Evolutionary conservation across 2,329 filamentous ascomycete species (phyloP), one percentile per base, ranked within the genome.

Genomic region (Colletotrichum orbiculare): DNA sequence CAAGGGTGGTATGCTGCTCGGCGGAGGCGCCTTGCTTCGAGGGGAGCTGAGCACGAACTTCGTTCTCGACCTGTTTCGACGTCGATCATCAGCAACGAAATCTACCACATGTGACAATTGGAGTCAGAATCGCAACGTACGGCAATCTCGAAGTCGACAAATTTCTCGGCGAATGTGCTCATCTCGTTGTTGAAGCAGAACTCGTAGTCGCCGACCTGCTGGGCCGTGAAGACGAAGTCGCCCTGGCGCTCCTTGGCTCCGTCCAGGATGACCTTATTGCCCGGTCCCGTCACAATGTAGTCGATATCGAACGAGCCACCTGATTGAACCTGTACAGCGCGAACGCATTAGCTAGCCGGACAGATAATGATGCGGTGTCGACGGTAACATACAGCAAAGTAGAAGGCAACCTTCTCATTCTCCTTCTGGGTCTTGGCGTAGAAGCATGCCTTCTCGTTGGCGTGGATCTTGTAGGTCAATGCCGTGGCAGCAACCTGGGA

Each of bases 161-260:
- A 89, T 83, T 99, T 99, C 81, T 99, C 96, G 56, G 94, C 91
- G 76, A 97, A 97, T 0, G 95, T 98, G 75, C 92, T 97, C 92
- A 99, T 97, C 76, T 96, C 91, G 75, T 99, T 99, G 81, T 94
- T 92, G 84, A 99, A 99, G 86, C 96, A 99, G 83, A 99, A 98
- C 58, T 89, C 88, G 82, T 98, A 97, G 74, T 98, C 95, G 70
- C 96, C 96, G 7, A 86, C 75, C 56, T 93, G 88, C 73, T 93
- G 93, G 49, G 94, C 96, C 0, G 94, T 97, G 79, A 99, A 99
- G 68, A 99, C 96, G 75, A 97, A 98, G 80, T 99, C 96, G 58
- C 95, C 96, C 81, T 98, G 95, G 70, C 95, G 89, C 82, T 92
- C 96, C 82, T 97, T 98, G 71, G 90, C 85, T 67, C 94, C 96